phyloP scores from a whole-genome alignment of 2,329 filamentous ascomycete genomes.

The Phoma sp. region DNA sequence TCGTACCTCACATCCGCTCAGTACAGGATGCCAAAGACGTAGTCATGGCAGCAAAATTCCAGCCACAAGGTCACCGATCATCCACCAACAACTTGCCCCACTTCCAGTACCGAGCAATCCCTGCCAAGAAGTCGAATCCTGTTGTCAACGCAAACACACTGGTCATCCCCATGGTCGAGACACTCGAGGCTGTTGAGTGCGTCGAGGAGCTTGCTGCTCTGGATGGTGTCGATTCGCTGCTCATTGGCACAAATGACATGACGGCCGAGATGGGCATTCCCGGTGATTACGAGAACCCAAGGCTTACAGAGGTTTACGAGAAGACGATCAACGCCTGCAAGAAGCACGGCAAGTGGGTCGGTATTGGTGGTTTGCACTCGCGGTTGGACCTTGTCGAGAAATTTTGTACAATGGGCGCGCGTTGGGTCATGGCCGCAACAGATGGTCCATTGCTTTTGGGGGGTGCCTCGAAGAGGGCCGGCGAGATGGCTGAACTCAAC shows the following conservation, averaged over 20 bases:
- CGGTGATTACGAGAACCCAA: slow-evolving; percentile 47
- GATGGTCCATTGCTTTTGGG: slow-evolving; percentile 47
- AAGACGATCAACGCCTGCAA: slow-evolving; percentile 43
- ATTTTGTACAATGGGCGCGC: slow-evolving; percentile 48
- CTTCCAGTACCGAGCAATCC: slow-evolving; percentile 44
- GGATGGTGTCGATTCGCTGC: slow-evolving; percentile 52
- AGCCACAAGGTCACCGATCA: slow-evolving; percentile 46
- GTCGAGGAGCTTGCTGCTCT: slow-evolving; percentile 51
- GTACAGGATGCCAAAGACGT: slow-evolving; percentile 48
- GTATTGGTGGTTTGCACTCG: slow-evolving; percentile 50
- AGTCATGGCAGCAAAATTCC: slow-evolving; percentile 48
- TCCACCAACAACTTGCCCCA: slow-evolving; percentile 47
- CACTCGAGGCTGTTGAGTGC: slow-evolving; percentile 46
- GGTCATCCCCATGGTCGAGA: slow-evolving; percentile 55
- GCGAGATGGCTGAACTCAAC: slow-evolving; percentile 21
- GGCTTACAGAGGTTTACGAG: slow-evolving; percentile 8
- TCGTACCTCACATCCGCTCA: slow-evolving; percentile 51
- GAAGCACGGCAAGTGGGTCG: slow-evolving; percentile 49
- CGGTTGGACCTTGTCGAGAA: slow-evolving; percentile 52
- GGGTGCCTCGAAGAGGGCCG: slow-evolving; percentile 45
- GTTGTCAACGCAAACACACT: neutral
- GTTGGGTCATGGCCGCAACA: slow-evolving; percentile 48
- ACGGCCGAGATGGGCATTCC: slow-evolving; percentile 53
- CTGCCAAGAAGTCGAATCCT: slow-evolving; percentile 34
- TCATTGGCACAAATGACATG: slow-evolving; percentile 55